Base-by-base conservation (phyloP, 2,329 filamentous ascomycete species). In the Geosmithia morbida region DNA sequence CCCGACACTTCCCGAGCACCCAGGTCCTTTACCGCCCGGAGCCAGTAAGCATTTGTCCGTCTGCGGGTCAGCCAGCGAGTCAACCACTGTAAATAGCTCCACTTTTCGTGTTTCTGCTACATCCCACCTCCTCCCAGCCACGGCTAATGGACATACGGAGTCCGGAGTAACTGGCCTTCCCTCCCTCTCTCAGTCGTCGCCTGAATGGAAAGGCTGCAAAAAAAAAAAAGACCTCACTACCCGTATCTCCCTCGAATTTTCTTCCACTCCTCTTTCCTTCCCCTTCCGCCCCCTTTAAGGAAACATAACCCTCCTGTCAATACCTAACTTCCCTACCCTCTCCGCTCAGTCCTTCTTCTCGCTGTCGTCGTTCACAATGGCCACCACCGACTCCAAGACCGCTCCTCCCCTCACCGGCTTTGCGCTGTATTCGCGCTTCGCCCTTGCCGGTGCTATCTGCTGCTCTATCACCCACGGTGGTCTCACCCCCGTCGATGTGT, bases 401-500 rank as follows among this genome's bases (percentile, higher is more conserved):
- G 52, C 60, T 53, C 64, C 70, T 65, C 64, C 70, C 64, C 65
- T 67, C 52, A 63, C 62, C 53, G 72, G 71, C 55, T 4, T 88
- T 56, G 72, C 67, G 51, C 86, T 98, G 60, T 97, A 97, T 83
- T 86, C 87, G 61, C 81, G 87, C 71, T 96, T 96, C 75, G 90
- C 92, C 71, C 85, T 98, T 61, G 89, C 92, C 61, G 92, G 92
- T 72, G 92, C 92, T 60, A 74, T 97, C 76, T 96, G 92, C 83
- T 98, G 92, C 72, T 92, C 89, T 60, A 74, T 97, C 72, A 98
- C 92, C 65, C 92, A 98, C 80, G 92, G 90, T 70, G 85, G 78
- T 63, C 82, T 97, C 61, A 98, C 92, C 58, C 92, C 92, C 64
- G 88, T 98, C 69, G 92, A 98, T 85, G 92, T 98, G 90, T 97